Percentiles rank a stretch among this genome's conserved stretches.
Evolutionary conservation across 257 asterid genomes (phyloP).

Genomic region (Salvia miltiorrhiza): DNA sequence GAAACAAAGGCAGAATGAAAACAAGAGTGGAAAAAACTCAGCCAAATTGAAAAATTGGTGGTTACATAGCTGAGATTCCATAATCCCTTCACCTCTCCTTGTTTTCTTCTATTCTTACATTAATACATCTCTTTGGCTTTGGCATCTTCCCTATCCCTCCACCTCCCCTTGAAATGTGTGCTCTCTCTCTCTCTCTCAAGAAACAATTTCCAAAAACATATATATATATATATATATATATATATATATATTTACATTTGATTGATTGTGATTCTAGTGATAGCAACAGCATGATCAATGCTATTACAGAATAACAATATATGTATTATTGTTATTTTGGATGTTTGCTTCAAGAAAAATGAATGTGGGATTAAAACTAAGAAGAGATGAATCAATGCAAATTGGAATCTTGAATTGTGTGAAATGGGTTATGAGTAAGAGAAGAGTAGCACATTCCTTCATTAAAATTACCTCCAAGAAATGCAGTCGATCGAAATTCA

Average conservation of each 20-base stretch:
- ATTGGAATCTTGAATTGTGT: not conserved
- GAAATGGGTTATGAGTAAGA: not conserved
- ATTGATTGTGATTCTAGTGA: not conserved
- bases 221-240: no score
- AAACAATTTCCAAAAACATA: conserved; percentile 11
- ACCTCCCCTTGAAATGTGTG: conserved; percentile 51
- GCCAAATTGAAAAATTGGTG: conserved; percentile 12
- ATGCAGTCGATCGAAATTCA: not conserved
- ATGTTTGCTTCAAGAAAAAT: not conserved
- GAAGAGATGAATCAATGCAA: not conserved
- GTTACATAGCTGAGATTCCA: conserved; percentile 15
- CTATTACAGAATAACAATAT: not conserved
- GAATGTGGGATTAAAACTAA: not conserved
- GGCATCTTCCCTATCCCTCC: conserved; percentile 39
- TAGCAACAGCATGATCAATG: conserved; percentile 1
- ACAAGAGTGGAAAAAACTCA: conserved; percentile 12
- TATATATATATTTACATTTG: no score
- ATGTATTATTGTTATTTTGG: not conserved
- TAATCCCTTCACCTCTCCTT: conserved; percentile 35
- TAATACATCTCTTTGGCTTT: conserved; percentile 40
- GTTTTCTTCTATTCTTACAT: conserved; percentile 48
- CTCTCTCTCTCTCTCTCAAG: conserved; percentile 20
- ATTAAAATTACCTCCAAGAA: conserved; percentile 26
- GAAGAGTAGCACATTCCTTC: not conserved
- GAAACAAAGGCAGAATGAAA: not conserved